phyloP scores from a whole-genome alignment of 148 eudicot genomes.

The Camellia lanceoleosa region DNA sequence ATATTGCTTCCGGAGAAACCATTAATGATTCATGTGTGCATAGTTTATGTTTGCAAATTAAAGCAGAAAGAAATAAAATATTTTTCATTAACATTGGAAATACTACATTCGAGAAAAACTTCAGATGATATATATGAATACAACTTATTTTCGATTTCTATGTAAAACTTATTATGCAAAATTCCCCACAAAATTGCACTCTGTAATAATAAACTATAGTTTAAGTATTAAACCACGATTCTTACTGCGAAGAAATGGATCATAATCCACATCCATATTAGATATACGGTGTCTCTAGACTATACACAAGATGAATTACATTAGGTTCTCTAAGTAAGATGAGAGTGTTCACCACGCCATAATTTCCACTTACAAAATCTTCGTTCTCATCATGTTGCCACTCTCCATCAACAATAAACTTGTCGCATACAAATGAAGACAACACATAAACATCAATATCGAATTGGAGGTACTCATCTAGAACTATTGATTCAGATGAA shows the following conservation, averaged over 20 bases:
- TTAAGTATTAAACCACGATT: not conserved
- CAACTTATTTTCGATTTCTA: too few species aligned
- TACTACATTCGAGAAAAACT: not conserved
- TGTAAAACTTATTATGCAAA: not conserved
- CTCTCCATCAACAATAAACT: slow-evolving; percentile 80
- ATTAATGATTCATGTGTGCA: not conserved
- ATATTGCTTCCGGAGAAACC: not conserved
- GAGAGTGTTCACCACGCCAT: slow-evolving; percentile 68
- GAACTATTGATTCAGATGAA: not conserved
- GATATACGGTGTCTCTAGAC: slow-evolving; percentile 51
- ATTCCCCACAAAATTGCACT: not conserved
- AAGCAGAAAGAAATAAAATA: not conserved
- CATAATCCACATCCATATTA: slow-evolving; percentile 80
- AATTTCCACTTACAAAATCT: slow-evolving; percentile 51
- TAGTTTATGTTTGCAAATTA: not conserved
- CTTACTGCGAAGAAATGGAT: slow-evolving; percentile 43
- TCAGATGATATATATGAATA: not conserved
- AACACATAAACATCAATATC: not conserved
- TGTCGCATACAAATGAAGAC: slow-evolving; percentile 40
- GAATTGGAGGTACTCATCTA: not conserved
- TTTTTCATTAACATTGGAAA: not conserved
- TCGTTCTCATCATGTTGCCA: slow-evolving; percentile 76
- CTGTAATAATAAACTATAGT: not conserved
- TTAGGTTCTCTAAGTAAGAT: slow-evolving; percentile 48
- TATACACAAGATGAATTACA: slow-evolving; percentile 34